Conservation (phyloP, 2,329 filamentous ascomycete genomes). For the Neonectria sp. region DNA sequence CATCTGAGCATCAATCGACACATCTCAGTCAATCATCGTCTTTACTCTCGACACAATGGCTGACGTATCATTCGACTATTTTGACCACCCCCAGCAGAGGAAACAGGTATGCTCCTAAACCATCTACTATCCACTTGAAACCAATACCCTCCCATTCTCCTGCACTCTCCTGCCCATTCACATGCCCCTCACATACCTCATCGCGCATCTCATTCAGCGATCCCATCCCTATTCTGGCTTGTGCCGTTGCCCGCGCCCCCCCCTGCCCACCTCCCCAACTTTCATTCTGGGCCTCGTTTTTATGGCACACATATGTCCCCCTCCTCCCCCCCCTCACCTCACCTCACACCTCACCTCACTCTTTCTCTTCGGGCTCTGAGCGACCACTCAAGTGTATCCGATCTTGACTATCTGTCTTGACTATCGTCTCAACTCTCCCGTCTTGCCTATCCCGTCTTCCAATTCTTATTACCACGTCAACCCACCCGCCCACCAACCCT, state of each 20-base stretch:
- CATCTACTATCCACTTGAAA: slow-evolving; percentile 16
- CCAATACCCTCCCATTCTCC: slow-evolving; percentile 27
- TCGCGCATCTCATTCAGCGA: slow-evolving; percentile 22
- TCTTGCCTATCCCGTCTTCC: slow-evolving; percentile 16
- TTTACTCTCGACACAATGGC: slow-evolving; percentile 41
- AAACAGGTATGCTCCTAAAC: slow-evolving; percentile 45
- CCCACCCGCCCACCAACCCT: slow-evolving; percentile 16
- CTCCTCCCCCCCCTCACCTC: slow-evolving; percentile 40
- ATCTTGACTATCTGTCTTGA: background rate
- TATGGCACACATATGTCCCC: slow-evolving; percentile 44
- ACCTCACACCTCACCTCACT: slow-evolving; percentile 38
- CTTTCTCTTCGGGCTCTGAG: slow-evolving; percentile 36
- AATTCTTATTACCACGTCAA: slow-evolving; percentile 29
- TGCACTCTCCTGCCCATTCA: slow-evolving; percentile 16
- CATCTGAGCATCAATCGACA: slow-evolving; percentile 37
- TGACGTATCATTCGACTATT: slow-evolving; percentile 49
- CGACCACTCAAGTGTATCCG: slow-evolving; percentile 30
- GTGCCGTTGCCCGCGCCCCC: slow-evolving; percentile 31
- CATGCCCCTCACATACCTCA: slow-evolving; percentile 8
- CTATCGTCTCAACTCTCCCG: background rate
- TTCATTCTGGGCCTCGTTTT: slow-evolving; percentile 44
- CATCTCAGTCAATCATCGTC: slow-evolving; percentile 41
- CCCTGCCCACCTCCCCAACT: slow-evolving; percentile 33
- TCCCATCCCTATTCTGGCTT: slow-evolving; percentile 31
- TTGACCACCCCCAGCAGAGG: slow-evolving; percentile 44